Evolutionary conservation across 768 basidiomycete genomes (phyloP), one percentile per base, ranked within the genome.

Genomic region (Leccinum barrowsii): DNA sequence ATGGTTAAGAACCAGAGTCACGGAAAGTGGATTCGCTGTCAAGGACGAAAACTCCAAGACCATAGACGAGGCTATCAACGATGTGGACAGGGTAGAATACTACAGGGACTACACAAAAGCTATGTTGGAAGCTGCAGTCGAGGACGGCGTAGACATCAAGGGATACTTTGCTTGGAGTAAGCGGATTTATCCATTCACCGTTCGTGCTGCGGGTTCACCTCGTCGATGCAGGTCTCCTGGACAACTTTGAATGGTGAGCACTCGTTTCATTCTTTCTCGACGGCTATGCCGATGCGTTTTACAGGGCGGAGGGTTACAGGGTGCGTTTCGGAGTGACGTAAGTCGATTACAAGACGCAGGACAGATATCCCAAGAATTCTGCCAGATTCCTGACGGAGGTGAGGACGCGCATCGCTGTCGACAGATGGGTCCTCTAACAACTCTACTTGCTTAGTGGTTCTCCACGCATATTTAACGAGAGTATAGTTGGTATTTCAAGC

Each of bases 11-110:
- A 40, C 19, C 56, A 87, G 85, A 63, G 83, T 88, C 15, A 89
- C 87, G 3, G 86, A 89, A 73, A 90, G 89, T 64, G 88, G 87
- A 0, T 90, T 89, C 65, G 81, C 87, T 7, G 86, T 88, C 53
- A 87, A 86, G 69, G 78, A 81, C 57, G 88, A 89, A 70, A 80
- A 77, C 66, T 69, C 68, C 47, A 76, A 81, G 73, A 74, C 85
- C 2, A 62, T 82, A 11, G 82, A 83, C 56, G 74, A 84, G 57
- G 85, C 83, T 11, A 62, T 87, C 26, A 72, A 81, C 24, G 87
- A 90, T 65, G 72, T 69, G 15, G 86, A 84, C 65, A 84, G 88
- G 37, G 79, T 86, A 55, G 77, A 84, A 62, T 90, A 89, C 71
- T 89, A 85, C 77, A 73, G 75, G 52, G 88, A 87, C 35, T 81